A percentile compares a stretch with the other conserved stretches of the same genome.
Conservation (phyloP, 2,329 filamentous ascomycete genomes). For the Aspergillus fischeri region DNA sequence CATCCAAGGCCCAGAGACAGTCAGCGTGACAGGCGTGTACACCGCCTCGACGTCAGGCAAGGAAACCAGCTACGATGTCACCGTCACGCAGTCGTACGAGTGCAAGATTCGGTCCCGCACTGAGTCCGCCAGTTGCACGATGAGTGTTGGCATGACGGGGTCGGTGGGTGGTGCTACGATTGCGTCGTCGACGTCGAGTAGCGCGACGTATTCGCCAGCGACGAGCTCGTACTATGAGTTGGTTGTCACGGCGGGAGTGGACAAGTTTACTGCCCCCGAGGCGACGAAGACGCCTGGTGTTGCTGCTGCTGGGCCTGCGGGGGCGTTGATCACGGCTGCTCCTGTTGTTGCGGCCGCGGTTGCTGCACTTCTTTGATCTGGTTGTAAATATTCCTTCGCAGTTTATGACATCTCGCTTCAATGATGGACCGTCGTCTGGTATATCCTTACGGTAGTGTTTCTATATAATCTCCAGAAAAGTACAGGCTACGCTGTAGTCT, state of each 20-base stretch:
- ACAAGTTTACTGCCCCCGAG: conserved; percentile 13
- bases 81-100: conserved; percentile 13
- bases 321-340: conserved; percentile 20
- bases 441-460: no score
- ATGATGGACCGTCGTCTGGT: no score
- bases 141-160: conserved; percentile 12
- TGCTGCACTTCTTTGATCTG: conserved; percentile 14
- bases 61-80: conserved; percentile 11
- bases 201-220: not conserved
- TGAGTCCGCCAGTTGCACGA: conserved; percentile 16
- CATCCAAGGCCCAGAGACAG: conserved; percentile 20
- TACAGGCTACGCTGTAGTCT: not conserved
- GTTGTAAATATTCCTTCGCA: not conserved
- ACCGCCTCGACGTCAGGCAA: conserved; percentile 9
- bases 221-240: conserved; percentile 7
- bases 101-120: conserved; percentile 15
- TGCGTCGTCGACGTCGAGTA: not conserved
- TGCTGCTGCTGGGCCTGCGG: conserved; percentile 10
- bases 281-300: conserved; percentile 17
- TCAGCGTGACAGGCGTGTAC: conserved; percentile 17
- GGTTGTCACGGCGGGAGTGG: conserved; percentile 18
- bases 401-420: no score
- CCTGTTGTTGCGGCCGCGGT: conserved; percentile 21
- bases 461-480: no score
- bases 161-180: not conserved